Evolutionary conservation across 2,329 filamentous ascomycete species (phyloP).

Genomic region (Cladosporium phlei): DNA sequence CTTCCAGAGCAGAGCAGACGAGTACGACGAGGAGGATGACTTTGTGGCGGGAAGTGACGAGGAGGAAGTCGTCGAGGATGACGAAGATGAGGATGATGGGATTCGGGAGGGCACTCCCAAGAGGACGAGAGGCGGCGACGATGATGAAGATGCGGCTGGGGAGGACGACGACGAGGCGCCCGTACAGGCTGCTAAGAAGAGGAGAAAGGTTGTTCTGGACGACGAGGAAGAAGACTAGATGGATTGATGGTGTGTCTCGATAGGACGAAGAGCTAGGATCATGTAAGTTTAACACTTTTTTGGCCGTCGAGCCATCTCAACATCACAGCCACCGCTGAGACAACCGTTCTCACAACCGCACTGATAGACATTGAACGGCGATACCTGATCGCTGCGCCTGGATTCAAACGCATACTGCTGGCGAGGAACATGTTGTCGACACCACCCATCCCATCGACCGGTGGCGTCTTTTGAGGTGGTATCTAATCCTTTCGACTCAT

Average conservation of each 20-base stretch:
- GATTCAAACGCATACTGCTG: no score
- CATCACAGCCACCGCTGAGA: no score
- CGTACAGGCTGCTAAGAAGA: conserved; percentile 36
- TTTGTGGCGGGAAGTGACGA: conserved; percentile 74
- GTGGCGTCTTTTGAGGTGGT: no score
- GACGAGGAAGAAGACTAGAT: conserved; percentile 44
- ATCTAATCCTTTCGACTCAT: no score
- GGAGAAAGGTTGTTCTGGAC: conserved; percentile 43
- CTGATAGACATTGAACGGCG: no score
- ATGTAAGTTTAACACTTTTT: conserved; percentile 4
- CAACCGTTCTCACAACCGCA: no score
- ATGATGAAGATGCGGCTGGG: conserved; percentile 18
- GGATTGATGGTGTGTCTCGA: background rate
- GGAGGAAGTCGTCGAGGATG: conserved; percentile 53
- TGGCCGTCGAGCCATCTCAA: no score
- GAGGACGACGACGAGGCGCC: conserved; percentile 36
- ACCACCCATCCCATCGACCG: no score
- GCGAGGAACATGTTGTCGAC: no score
- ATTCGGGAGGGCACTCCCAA: conserved; percentile 33
- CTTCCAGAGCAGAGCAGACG: conserved; percentile 60
- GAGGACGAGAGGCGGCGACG: conserved; percentile 19
- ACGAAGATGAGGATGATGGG: conserved; percentile 45
- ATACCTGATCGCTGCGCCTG: no score
- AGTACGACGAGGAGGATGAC: conserved; percentile 75
- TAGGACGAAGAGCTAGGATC: background rate